Percentiles rank a stretch among this genome's conserved stretches.
Conservation (phyloP, 169 alveolate species). For the Cryptosporidium ubiquitum region DNA sequence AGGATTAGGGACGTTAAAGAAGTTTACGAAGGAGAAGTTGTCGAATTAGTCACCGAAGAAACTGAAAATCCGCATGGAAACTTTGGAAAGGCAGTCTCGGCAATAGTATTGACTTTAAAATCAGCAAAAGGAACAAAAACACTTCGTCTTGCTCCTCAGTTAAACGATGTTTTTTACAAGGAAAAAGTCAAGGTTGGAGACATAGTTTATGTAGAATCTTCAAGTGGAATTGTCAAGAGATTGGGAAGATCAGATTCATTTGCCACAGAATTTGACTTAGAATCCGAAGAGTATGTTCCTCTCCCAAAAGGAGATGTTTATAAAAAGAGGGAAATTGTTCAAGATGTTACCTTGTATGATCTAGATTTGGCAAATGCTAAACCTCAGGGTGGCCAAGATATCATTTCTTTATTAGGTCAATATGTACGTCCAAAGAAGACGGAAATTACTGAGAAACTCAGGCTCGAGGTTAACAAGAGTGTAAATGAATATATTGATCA, state of each 20-base stretch:
- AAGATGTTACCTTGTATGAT: constrained; percentile 99
- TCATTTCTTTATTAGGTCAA: constrained; percentile 95
- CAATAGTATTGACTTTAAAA: constrained; percentile 94
- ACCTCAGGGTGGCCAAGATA: constrained; percentile 97
- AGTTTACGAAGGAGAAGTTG: constrained; percentile 98
- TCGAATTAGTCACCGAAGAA: constrained; percentile 95
- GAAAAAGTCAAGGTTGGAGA: constrained; percentile 98
- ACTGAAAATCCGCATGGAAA: constrained; percentile 91
- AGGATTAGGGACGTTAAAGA: constrained; percentile 98
- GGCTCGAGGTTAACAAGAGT: constrained; percentile 98
- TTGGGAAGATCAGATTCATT: constrained; percentile 98
- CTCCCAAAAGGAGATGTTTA: constrained; percentile 99
- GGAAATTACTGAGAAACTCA: constrained; percentile 98
- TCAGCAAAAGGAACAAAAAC: constrained; percentile 98
- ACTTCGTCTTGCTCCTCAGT: constrained; percentile 96
- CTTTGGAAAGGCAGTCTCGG: constrained; percentile 82
- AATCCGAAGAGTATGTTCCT: constrained; percentile 99
- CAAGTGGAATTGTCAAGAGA: constrained; percentile 97
- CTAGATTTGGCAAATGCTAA: constrained; percentile 99
- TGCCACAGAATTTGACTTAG: constrained; percentile 98
- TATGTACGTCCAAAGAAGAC: constrained; percentile 97
- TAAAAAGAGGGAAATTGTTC: constrained; percentile 98
- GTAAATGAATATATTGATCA: constrained; percentile 96
- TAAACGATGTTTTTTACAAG: constrained; percentile 96
- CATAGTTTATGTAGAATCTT: constrained; percentile 97